Conservation (phyloP, 495 filamentous ascomycete species). For the Podospora pseudocomata region DNA sequence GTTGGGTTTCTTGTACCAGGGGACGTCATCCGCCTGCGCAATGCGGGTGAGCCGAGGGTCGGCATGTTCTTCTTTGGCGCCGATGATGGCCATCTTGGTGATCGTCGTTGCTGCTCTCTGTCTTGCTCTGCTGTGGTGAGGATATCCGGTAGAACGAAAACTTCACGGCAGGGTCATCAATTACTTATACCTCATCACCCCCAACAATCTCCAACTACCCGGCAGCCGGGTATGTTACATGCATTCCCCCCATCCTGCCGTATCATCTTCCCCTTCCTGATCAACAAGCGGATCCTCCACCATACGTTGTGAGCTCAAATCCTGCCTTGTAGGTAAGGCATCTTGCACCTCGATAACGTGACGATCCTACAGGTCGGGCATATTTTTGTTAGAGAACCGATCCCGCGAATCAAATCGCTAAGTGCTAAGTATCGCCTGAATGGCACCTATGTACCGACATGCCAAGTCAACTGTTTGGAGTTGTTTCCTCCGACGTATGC, state of each 20-base stretch:
- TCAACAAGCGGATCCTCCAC: not conserved
- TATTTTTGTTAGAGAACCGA: slow-evolving; percentile 8
- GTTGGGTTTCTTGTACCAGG: slow-evolving; percentile 63
- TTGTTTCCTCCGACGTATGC: slow-evolving; percentile 28
- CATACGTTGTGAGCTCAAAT: not conserved
- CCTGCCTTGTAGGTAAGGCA: not conserved
- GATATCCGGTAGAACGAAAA: not conserved
- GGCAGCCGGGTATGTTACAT: not conserved
- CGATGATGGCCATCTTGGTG: slow-evolving; percentile 26
- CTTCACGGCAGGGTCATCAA: not conserved
- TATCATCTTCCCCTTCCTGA: not conserved
- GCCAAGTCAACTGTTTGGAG: slow-evolving; percentile 28
- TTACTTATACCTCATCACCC: not conserved
- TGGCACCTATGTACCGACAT: slow-evolving; percentile 11
- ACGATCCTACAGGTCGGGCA: not conserved
- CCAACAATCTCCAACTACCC: not conserved
- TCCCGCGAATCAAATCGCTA: slow-evolving; percentile 9
- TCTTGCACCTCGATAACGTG: not conserved
- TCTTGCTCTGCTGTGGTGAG: not conserved
- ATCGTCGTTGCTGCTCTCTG: not conserved
- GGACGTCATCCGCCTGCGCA: slow-evolving; percentile 47
- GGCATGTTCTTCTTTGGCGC: slow-evolving; percentile 26
- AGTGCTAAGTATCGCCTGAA: slow-evolving; percentile 13
- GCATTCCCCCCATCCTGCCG: not conserved
- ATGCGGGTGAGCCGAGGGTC: slow-evolving; percentile 44